Evolutionary conservation across 2,329 filamentous ascomycete species (phyloP).

Genomic region (Leptographium radiaticola): DNA sequence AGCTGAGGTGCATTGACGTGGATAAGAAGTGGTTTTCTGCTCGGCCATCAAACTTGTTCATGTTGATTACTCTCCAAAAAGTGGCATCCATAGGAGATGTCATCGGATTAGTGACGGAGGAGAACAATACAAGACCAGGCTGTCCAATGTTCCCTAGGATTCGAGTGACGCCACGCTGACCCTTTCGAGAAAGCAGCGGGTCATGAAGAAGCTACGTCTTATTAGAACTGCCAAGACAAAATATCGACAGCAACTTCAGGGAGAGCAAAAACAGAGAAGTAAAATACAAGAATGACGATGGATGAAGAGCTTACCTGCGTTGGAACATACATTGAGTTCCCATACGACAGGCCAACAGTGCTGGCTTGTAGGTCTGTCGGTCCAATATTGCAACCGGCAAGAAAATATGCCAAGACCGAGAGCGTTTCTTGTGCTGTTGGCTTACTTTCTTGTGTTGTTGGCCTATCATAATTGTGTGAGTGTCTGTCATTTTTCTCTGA

Average conservation of each 20-base stretch:
- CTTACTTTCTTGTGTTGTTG: neutral
- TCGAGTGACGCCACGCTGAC: neutral
- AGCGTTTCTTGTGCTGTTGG: neutral
- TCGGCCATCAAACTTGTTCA: neutral
- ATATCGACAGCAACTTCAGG: neutral
- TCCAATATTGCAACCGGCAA: neutral
- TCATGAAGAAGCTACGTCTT: neutral
- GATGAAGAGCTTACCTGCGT: neutral
- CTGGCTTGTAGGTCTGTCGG: neutral
- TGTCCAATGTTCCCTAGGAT: neutral
- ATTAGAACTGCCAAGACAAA: neutral
- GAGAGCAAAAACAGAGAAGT: too few species aligned
- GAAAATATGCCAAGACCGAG: neutral
- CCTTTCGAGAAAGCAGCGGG: neutral
- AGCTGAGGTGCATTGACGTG: neutral
- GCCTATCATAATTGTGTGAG: too few species aligned
- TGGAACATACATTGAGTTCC: neutral
- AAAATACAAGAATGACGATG: too few species aligned
- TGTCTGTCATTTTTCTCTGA: too few species aligned
- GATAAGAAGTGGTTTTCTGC: neutral
- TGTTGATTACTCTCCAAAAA: neutral
- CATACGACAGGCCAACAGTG: neutral
- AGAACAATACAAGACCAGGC: neutral
- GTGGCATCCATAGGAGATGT: neutral
- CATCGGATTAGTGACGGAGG: neutral